A percentile compares a stretch with the other conserved stretches of the same genome.
Evolutionary conservation across 192 early-diverging fungal genomes (phyloP).

Genomic region (Allomyces arbusculus): DNA sequence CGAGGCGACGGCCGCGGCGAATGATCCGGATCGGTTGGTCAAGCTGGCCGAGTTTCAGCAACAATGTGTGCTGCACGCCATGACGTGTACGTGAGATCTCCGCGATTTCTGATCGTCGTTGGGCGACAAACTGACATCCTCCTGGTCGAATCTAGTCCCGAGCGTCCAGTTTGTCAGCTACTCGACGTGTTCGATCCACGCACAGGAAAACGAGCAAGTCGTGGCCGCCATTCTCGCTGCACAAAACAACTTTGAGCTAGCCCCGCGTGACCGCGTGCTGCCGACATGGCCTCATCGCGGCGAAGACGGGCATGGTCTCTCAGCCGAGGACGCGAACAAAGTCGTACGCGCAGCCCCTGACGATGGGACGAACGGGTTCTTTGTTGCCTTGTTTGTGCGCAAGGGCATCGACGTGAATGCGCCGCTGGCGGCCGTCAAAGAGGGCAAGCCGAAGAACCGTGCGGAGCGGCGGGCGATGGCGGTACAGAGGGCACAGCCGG

Average conservation of each 20-base stretch:
- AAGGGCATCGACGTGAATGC: constrained; percentile 11
- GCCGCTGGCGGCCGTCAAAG: no score
- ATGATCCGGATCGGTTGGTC: constrained; percentile 34
- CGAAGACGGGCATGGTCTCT: constrained; percentile 9
- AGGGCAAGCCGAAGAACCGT: no score
- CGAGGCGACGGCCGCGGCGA: constrained; percentile 7
- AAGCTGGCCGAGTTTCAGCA: constrained; percentile 74
- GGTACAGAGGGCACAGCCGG: no score
- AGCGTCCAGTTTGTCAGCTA: constrained; percentile 67
- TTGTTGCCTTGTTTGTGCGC: constrained; percentile 81
- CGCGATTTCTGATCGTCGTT: constrained; percentile 3
- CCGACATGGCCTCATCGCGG: constrained; percentile 68
- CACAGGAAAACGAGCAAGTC: constrained; percentile 83
- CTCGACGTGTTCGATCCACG: constrained; percentile 90
- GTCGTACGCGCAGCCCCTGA: constrained; percentile 58
- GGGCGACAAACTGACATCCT: neutral
- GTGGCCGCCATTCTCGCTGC: constrained; percentile 43
- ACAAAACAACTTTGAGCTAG: constrained; percentile 32
- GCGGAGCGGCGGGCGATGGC: no score
- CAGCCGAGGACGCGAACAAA: constrained; percentile 29
- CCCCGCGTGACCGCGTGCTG: constrained; percentile 33
- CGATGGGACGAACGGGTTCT: constrained; percentile 81
- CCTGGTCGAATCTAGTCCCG: constrained; percentile 27
- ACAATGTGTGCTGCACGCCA: constrained; percentile 58
- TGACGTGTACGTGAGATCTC: constrained; percentile 28